phyloP scores from a whole-genome alignment of 257 asterid species.

The Solanum rostratum region DNA sequence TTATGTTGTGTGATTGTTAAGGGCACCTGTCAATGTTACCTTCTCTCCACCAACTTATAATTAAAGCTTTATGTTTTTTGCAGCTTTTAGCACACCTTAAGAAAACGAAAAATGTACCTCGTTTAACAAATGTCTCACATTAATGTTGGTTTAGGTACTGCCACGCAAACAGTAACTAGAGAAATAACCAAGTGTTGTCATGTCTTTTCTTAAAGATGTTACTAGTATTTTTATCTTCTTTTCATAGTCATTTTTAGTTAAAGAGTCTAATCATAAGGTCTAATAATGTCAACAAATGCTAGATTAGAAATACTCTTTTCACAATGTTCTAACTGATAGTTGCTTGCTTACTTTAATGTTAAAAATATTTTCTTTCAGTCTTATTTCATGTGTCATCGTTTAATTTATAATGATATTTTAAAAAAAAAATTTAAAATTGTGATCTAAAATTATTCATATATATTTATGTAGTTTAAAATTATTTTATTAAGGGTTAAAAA shows the following conservation, averaged over 20 bases:
- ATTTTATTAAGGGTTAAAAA: too few species aligned
- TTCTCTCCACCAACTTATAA: background rate
- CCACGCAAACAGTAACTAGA: background rate
- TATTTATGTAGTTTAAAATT: too few species aligned
- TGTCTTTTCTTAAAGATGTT: background rate
- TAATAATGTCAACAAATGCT: background rate
- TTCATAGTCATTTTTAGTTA: slow-evolving; percentile 13
- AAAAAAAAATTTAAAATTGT: too few species aligned
- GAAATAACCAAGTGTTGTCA: background rate
- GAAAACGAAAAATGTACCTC: background rate
- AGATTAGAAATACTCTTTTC: too few species aligned
- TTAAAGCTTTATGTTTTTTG: background rate
- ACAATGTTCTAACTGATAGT: background rate
- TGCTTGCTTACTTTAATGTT: too few species aligned
- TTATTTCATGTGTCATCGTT: too few species aligned
- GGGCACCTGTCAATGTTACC: background rate
- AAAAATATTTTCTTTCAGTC: too few species aligned
- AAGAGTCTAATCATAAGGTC: slow-evolving; percentile 14
- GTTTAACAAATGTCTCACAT: background rate
- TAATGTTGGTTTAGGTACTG: background rate
- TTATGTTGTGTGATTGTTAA: background rate
- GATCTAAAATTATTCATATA: too few species aligned
- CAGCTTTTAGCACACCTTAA: background rate
- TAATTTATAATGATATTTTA: too few species aligned
- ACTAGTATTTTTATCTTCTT: slow-evolving; percentile 9